Percentiles rank a stretch among this genome's conserved stretches.
These are phyloP conservation scores for Fusarium proliferatum DNA, from an alignment of 2,329 filamentous ascomycete species.

Conservation along the genomic window DNA sequence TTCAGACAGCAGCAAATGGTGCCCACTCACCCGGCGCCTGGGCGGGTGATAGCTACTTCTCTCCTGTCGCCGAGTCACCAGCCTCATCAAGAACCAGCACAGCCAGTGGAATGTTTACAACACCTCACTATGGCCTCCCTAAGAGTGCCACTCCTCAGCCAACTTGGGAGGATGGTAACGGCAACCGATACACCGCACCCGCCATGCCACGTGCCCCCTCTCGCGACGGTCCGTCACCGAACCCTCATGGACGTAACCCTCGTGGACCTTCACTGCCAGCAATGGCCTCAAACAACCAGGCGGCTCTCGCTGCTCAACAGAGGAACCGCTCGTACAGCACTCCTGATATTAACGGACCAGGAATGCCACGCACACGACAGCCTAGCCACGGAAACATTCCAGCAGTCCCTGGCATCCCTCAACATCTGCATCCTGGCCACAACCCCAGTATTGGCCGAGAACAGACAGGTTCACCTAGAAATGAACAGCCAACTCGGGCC, in stretches of 20 bases:
- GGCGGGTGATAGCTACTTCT: conserved; percentile 90
- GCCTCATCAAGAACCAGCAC: conserved; percentile 80
- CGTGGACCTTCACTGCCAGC: conserved; percentile 84
- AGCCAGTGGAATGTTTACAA: conserved; percentile 76
- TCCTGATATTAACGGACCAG: conserved; percentile 85
- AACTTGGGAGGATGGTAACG: conserved; percentile 78
- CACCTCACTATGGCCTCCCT: conserved; percentile 73
- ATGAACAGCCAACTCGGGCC: conserved; percentile 73
- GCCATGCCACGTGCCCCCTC: conserved; percentile 86
- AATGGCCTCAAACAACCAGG: conserved; percentile 68
- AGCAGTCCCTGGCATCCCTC: conserved; percentile 79
- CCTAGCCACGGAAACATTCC: conserved; percentile 69
- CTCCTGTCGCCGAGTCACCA: conserved; percentile 83
- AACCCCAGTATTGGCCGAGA: conserved; percentile 78
- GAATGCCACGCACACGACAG: conserved; percentile 67
- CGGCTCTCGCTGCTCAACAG: conserved; percentile 68
- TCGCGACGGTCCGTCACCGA: conserved; percentile 76
- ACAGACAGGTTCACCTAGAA: conserved; percentile 82
- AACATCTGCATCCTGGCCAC: conserved; percentile 72
- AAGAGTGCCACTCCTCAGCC: conserved; percentile 74
- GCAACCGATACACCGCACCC: conserved; percentile 87
- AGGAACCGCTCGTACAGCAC: conserved; percentile 93
- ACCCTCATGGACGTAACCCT: conserved; percentile 72
- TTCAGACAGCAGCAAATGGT: conserved; percentile 68
- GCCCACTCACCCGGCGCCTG: conserved; percentile 70